Percentiles rank a stretch among this genome's conserved stretches.
Evolutionary conservation across 768 basidiomycete species (phyloP).

Genomic region (Punctularia strigosozonata): DNA sequence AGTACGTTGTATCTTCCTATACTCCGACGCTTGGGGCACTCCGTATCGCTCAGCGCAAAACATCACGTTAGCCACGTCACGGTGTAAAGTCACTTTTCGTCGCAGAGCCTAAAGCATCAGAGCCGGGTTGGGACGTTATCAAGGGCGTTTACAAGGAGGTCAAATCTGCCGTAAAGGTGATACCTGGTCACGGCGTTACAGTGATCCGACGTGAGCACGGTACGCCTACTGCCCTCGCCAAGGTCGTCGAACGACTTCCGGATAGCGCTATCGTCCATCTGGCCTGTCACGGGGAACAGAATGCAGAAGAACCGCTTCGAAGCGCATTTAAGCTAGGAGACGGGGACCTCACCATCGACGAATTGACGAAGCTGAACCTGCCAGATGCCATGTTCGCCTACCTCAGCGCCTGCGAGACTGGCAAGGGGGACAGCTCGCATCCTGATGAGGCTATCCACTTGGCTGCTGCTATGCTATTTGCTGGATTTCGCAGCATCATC

Average conservation of each 20-base stretch:
- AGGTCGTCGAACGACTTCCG: not conserved
- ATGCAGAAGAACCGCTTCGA: conserved; percentile 2
- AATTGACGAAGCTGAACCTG: not conserved
- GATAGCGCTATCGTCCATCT: conserved; percentile 6
- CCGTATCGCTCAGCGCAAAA: not conserved
- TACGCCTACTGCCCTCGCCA: not conserved
- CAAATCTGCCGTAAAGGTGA: not conserved
- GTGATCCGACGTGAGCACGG: too few species aligned
- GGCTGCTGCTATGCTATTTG: conserved; percentile 4
- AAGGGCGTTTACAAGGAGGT: not conserved
- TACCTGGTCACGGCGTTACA: not conserved
- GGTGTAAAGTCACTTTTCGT: too few species aligned
- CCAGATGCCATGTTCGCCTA: conserved; percentile 8
- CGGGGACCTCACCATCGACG: conserved; percentile 4
- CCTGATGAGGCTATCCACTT: conserved; percentile 5
- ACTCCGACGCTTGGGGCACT: not conserved
- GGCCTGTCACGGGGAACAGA: conserved; percentile 10
- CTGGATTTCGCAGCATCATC: conserved; percentile 3
- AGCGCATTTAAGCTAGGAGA: conserved; percentile 7
- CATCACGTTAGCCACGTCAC: not conserved
- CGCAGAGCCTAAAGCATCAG: not conserved
- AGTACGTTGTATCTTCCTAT: not conserved
- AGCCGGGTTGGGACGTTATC: too few species aligned
- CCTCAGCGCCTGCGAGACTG: conserved; percentile 10
- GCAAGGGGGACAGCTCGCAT: conserved; percentile 1